Evolutionary conservation across 2,329 filamentous ascomycete species (phyloP), one percentile per base, ranked within the genome.

Genomic region (Zasmidium angulare): DNA sequence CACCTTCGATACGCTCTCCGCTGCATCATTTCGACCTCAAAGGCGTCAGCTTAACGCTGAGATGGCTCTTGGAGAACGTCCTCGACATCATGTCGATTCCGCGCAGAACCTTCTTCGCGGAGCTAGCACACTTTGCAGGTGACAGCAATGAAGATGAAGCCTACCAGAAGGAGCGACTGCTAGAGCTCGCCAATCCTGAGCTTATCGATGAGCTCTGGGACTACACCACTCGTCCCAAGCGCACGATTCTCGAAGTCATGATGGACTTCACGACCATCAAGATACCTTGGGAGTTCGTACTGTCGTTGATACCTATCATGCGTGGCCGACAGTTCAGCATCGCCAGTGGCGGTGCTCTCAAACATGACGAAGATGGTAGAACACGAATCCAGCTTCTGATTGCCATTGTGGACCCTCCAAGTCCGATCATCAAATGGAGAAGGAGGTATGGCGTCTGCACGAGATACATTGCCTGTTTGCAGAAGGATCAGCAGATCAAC

Each of bases 251-350:
- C 4, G 95, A 99, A 75, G 89, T 96, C 2, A 82, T 99, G 24
- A 87, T 93, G 58, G 95, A 99, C 68, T 99, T 99, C 68, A 84
- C 89, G 46, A 88, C 85, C 0, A 89, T 98, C 56, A 88, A 87
- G 62, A 86, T 99, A 1, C 93, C 95, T 0, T 90, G 87, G 76
- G 80, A 88, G 56, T 85, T 88, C 51, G 81, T 88, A 1, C 81
- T 90, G 10, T 86, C 88, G 55, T 81, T 93, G 17, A 87, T 99
- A 56, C 95, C 95, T 0, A 69, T 87, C 2, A 88, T 98, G 50
- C 87, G 91, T n/a, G 89, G 88, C n/a, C 84, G 95, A 4, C 90
- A 96, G 68, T 99, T 96, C 72, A 97, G 93, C 74, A 93, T 98
- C 61, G 91, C 91, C 31, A 95, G 89, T 63, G 88, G 89, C 6